Percentiles rank a stretch among this genome's conserved stretches.
Evolutionary conservation across 768 basidiomycete species (phyloP).

Genomic region (Trametes gibbosa): DNA sequence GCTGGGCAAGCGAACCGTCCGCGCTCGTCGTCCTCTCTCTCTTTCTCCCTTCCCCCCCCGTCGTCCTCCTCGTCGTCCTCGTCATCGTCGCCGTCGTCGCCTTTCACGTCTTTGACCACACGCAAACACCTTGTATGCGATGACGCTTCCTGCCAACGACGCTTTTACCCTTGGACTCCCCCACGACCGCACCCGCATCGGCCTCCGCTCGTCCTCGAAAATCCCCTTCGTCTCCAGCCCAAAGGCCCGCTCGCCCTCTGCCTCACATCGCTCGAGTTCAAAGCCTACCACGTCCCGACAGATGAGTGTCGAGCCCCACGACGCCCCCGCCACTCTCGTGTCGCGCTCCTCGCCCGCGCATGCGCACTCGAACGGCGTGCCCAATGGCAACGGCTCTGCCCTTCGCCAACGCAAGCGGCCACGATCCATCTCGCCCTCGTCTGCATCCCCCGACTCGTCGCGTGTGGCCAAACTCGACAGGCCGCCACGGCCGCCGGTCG

Average conservation of each 20-base stretch:
- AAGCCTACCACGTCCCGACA: constrained; percentile 4
- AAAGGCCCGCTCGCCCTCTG: constrained; percentile 17
- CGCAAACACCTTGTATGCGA: neutral
- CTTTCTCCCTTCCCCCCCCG: neutral
- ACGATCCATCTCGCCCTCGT: neutral
- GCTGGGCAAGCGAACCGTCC: neutral
- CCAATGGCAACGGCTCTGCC: constrained; percentile 3
- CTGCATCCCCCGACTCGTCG: neutral
- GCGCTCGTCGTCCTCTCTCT: neutral
- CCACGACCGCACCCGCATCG: constrained; percentile 20
- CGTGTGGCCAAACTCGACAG: neutral
- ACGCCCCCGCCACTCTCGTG: neutral
- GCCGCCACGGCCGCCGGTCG: constrained; percentile 34
- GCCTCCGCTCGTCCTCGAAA: constrained; percentile 23
- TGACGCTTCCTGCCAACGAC: constrained; percentile 25
- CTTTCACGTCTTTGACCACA: neutral
- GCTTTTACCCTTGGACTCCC: constrained; percentile 23
- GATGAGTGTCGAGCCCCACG: constrained; percentile 6
- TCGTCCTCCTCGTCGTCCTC: neutral
- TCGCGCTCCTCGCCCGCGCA: neutral
- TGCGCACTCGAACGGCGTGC: neutral
- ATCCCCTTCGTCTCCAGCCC: constrained; percentile 21
- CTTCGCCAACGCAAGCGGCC: constrained; percentile 14
- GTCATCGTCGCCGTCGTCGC: neutral
- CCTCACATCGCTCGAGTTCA: neutral